Base-by-base conservation (phyloP, 345 rosid species). In the Murraya koenigii region DNA sequence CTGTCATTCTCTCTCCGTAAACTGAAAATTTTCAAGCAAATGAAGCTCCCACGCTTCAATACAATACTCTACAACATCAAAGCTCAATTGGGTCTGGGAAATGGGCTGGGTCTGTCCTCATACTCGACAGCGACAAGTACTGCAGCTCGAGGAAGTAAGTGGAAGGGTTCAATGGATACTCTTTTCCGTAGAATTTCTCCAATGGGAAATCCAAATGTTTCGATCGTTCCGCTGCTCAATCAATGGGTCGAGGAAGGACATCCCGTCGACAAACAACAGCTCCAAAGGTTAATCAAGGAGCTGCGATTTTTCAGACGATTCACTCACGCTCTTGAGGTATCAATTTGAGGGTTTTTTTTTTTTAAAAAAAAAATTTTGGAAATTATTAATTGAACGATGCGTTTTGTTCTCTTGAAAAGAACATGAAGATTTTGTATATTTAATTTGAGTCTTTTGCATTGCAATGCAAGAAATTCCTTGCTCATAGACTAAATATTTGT, bases 181-280 rank as follows among this genome's bases (percentile, higher is more conserved):
- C 86, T 84, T 1, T 81, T 69, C 76, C 79, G 77, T 30, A 74
- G 84, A 54, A 85, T 86, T 62, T 54, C 82, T n/a, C 82, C 86
- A 1, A 7, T 85, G 3, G 85, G 84, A 47, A 56, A 80, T 72
- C 80, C 78, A 1, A 75, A 35, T 60, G 69, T 55, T n/a, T 79
- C 86, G 6, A 69, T 86, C 35, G 78, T 69, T 19, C 87, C 84
- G 9, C 55, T 86, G 38, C 88, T 88, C 47, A 83, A 88, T 28
- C 83, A 63, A 5, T 86, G 91, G 89, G 69, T 86, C 41, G 78
- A 54, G 54, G 88, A 85, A 77, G 86, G 87, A 30, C 38, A 70
- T 25, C 56, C 56, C 7, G 22, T 52, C 7, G 56, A 52, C 22
- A 52, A 52, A 17, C 6, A 17, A 52, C 56, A 17, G 56, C 56